phyloP scores from a whole-genome alignment of 164 flowering plant species.

The Stephania japonica region DNA sequence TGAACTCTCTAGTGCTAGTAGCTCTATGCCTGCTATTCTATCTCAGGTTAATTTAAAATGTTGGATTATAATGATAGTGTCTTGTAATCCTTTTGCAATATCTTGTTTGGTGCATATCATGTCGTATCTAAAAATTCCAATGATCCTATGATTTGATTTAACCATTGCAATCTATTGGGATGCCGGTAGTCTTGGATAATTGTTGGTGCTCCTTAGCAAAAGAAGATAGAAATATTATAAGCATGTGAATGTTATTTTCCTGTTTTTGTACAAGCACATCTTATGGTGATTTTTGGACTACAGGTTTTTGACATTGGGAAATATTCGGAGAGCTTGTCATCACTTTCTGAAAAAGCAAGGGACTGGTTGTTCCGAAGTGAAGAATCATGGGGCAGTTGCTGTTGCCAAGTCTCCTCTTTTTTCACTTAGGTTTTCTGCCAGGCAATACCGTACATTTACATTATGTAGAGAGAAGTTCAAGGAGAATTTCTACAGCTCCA shows the following conservation, averaged over 20 bases:
- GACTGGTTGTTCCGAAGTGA: constrained; percentile 13
- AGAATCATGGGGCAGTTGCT: constrained; percentile 12
- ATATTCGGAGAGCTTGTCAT: constrained; percentile 25
- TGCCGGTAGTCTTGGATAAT: no score
- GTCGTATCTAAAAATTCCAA: no score
- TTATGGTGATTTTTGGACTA: neutral
- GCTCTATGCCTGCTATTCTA: no score
- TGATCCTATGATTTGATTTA: no score
- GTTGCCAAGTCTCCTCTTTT: constrained; percentile 15
- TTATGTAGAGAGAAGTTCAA: constrained; percentile 17
- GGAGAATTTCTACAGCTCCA: constrained; percentile 15
- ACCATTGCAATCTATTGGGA: no score
- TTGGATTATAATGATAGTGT: no score
- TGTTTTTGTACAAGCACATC: neutral
- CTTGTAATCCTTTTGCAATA: neutral
- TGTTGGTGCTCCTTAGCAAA: no score
- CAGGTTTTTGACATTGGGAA: constrained; percentile 33
- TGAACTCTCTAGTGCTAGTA: no score
- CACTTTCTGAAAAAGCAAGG: constrained; percentile 17
- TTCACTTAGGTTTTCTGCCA: constrained; percentile 17
- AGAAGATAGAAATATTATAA: no score
- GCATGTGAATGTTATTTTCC: no score
- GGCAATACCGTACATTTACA: constrained; percentile 17
- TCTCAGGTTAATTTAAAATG: no score
- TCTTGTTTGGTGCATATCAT: no score